phyloP scores from a whole-genome alignment of 176 grass and related monocot species.

The Pharus latifolius region DNA sequence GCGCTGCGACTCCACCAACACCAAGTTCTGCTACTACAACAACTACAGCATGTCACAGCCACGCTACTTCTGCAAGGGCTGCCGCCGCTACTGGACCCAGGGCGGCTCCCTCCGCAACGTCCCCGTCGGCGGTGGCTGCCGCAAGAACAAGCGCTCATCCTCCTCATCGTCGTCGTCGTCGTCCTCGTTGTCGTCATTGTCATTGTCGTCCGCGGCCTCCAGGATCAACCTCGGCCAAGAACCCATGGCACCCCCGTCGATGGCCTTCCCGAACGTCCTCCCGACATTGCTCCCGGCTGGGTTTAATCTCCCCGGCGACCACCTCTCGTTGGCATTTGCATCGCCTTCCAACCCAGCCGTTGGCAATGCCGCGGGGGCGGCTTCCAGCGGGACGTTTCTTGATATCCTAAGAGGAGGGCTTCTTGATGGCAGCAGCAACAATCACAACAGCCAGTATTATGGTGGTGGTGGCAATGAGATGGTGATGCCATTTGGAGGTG shows the following conservation, averaged over 20 bases:
- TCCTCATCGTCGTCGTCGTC: not conserved
- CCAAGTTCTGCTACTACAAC: slow-evolving; percentile 85
- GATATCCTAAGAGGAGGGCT: slow-evolving; percentile 19
- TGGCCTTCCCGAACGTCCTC: slow-evolving; percentile 5
- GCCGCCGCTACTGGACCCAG: slow-evolving; percentile 42
- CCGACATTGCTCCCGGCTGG: not conserved
- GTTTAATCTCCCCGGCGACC: not conserved
- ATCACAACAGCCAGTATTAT: not conserved
- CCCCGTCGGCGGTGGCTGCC: slow-evolving; percentile 18
- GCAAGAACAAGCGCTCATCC: slow-evolving; percentile 20
- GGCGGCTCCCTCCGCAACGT: slow-evolving; percentile 32
- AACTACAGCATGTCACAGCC: slow-evolving; percentile 57
- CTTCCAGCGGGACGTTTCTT: not conserved
- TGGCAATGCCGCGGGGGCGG: not conserved
- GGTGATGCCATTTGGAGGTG: not conserved
- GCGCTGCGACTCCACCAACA: slow-evolving; percentile 40
- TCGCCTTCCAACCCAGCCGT: not conserved
- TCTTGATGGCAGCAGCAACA: not conserved
- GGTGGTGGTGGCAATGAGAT: not conserved
- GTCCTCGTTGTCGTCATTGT: not conserved
- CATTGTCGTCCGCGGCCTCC: not conserved
- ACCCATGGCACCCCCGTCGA: not conserved
- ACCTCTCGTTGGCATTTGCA: slow-evolving; percentile 1
- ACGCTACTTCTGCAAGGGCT: slow-evolving; percentile 43
- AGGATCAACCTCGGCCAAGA: not conserved